Evolutionary conservation across 2,329 filamentous ascomycete genomes (phyloP), one percentile per base, ranked within the genome.

Genomic region (Fusarium haematococcum): DNA sequence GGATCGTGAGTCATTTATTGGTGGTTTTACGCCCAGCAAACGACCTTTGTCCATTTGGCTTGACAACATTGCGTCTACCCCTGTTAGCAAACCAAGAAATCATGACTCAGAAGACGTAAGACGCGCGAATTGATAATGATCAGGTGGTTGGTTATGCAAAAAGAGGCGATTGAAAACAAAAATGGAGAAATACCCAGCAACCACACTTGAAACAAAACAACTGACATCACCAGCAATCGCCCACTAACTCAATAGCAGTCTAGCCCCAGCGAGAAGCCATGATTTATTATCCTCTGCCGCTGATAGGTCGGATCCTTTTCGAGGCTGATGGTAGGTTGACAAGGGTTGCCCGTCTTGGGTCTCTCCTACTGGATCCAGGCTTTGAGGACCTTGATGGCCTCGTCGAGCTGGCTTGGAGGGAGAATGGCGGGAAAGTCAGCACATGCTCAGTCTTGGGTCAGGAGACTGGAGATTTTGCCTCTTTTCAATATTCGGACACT

Each of bases 331-430:
- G 18, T 18, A 27, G 18, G 35, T 32, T 60, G 39, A 60, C 57
- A 60, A 45, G 57, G 57, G 25, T 60, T 30, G 25, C 25, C 45
- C 25, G 25, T 30, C 45, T 50, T 48, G 43, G 43, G 43, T 18
- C 45, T 27, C 23, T 30, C 45, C 25, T n/a, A 50, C 45, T 50
- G 25, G 25, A 30, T 50, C 43, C 23, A 48, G 43, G 23, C 43
- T 20, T 50, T 63, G 60, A 54, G 60, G 60, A 63, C 60, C 60
- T 54, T 63, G 60, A 63, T 63, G 60, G 60, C 45, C 60, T 63
- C 60, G 25, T n/a, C 10, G 14, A 50, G 20, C 11, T 23, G 27
- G 43, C 23, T 45, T 45, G n/a, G 39, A 43, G n/a, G 27, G 27
- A 61, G 41, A 48, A 33, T 23, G 14, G 54, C 20, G 20, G 54